Evolutionary conservation across 768 basidiomycete genomes (phyloP), one percentile per base, ranked within the genome.

Genomic region (Pleurotus sapidus): DNA sequence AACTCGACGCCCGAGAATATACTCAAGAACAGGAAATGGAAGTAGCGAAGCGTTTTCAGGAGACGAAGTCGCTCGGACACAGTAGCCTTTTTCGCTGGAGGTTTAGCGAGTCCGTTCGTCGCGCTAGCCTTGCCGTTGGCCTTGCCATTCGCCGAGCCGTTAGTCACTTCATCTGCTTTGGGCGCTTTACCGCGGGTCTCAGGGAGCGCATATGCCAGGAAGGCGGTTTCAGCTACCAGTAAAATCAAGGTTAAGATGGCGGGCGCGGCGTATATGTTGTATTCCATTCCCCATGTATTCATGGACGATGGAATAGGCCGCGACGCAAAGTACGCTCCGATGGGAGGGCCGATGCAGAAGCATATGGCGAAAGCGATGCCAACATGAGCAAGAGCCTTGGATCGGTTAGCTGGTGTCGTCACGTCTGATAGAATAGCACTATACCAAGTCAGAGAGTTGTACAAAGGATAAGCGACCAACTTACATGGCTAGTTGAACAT

Each of bases 351-450:
- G 49, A 93, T 85, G 69, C 85, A 38, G 73, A 98, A 98, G 69
- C 94, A 96, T 49, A 98, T 87, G 14, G 94, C 91, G 65, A 99
- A 99, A 0, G 97, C 96, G 46, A 98, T 92, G 12, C 97, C 96
- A 46, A 99, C 89, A 58, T 96, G 83, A 0, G 97, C 91, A 15
- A 99, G 84, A 3, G 91, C 87, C 67, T 83, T 89, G 3, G 93
- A 89, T 18, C 96, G 87, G 47, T 87, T 89, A 17, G 82, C 81
- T 3, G 90, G 81, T 0, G 88, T 82, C 0, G 93, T 91, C 42
- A 98, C 84, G 68, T 98, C 96, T 20, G 94, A 93, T 30, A 99
- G 83, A 64, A 95, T 95, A 4, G 97, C 95, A 64, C 93, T 97
- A 62, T 46, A 58, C 18, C 54, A 57, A 25, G 20, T 57, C 57